Conservation (phyloP, 148 eudicot genomes). For the Rhododendron mucronatum region DNA sequence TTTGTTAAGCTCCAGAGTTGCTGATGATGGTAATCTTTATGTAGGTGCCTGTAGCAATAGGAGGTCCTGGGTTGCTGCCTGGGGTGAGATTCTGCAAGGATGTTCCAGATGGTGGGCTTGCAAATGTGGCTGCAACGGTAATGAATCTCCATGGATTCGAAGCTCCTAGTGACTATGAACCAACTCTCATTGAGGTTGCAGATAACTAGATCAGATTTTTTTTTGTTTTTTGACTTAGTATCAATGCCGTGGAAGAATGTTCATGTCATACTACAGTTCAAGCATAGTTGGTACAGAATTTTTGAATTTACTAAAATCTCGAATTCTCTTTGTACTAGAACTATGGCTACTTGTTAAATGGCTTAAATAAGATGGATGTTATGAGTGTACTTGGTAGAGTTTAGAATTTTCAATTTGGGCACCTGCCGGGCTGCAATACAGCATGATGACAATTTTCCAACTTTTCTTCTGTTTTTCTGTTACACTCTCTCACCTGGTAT, state of each 20-base stretch:
- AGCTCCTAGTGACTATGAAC: constrained; percentile 82
- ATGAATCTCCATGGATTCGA: constrained; percentile 83
- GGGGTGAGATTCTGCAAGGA: constrained; percentile 82
- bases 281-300: not conserved
- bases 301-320: not conserved
- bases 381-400: not conserved
- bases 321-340: not conserved
- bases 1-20: not conserved
- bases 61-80: constrained; percentile 82
- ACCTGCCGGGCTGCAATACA: not conserved
- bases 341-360: not conserved
- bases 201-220: constrained; percentile 27
- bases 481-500: no score
- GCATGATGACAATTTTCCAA: no score
- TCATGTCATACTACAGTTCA: not conserved
- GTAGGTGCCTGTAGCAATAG: constrained; percentile 89
- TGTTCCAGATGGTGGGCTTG: constrained; percentile 69
- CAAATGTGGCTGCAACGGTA: constrained; percentile 89
- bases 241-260: not conserved
- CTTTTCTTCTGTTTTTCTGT: not conserved
- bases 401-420: no score
- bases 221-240: not conserved
- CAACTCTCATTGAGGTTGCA: constrained; percentile 79
- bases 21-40: not conserved
- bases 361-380: not conserved